Evolutionary conservation across 2,329 filamentous ascomycete species (phyloP).

Genomic region (Coniosporium tulheliwenetii): DNA sequence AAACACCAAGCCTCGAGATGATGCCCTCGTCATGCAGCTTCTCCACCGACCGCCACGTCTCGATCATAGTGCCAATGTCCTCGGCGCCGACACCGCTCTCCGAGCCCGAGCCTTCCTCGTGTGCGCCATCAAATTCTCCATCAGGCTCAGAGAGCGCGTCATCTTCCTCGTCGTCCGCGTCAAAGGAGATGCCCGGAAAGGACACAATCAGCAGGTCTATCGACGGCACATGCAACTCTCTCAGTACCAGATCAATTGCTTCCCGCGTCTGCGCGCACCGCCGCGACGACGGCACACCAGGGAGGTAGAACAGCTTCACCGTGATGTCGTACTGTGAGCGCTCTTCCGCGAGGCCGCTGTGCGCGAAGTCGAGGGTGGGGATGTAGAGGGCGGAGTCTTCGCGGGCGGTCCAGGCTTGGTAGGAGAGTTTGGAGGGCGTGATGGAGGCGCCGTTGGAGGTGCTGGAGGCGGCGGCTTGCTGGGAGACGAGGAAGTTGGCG

Average conservation of each 20-base stretch:
- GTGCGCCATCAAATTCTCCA: slow-evolving; percentile 15
- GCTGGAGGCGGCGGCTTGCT: slow-evolving; percentile 39
- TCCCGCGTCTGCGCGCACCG: slow-evolving; percentile 59
- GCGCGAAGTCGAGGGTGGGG: slow-evolving; percentile 59
- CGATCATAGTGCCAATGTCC: slow-evolving; percentile 46
- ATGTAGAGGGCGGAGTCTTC: slow-evolving; percentile 52
- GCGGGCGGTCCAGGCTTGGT: slow-evolving; percentile 46
- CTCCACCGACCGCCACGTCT: slow-evolving; percentile 56
- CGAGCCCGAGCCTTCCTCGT: slow-evolving; percentile 11
- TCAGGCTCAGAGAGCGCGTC: slow-evolving; percentile 32
- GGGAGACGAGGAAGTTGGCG: slow-evolving; percentile 63
- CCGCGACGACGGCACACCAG: slow-evolving; percentile 46
- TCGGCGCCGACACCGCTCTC: slow-evolving; percentile 26
- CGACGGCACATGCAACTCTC: slow-evolving; percentile 57
- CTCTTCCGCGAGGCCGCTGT: slow-evolving; percentile 63
- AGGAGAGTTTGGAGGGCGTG: slow-evolving; percentile 17
- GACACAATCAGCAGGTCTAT: slow-evolving; percentile 85
- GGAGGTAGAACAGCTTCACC: slow-evolving; percentile 86
- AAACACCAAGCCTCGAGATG: slow-evolving; percentile 64
- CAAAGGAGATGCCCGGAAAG: slow-evolving; percentile 86
- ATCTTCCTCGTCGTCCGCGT: slow-evolving; percentile 77
- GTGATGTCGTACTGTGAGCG: slow-evolving; percentile 81
- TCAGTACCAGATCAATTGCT: slow-evolving; percentile 64
- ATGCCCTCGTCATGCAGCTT: slow-evolving; percentile 52
- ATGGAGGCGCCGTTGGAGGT: slow-evolving; percentile 15